A percentile compares a stretch with the other conserved stretches of the same genome.
Evolutionary conservation across 768 basidiomycete species (phyloP).

Genomic region (Collybia sp.): DNA sequence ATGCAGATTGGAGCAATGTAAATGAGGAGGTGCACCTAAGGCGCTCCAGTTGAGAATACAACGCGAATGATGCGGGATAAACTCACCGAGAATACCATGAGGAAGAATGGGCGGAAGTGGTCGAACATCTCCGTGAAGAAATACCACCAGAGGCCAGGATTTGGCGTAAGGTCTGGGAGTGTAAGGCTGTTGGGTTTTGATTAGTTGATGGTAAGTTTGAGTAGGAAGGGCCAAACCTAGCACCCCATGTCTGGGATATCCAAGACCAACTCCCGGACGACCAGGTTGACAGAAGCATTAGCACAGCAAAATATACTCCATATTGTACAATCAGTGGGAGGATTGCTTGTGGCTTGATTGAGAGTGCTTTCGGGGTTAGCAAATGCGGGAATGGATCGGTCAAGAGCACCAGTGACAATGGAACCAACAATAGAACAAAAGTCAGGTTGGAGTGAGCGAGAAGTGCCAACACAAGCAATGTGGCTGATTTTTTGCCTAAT

Average conservation of each 20-base stretch:
- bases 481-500: constrained; percentile 52
- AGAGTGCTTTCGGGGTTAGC: constrained; percentile 49
- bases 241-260: constrained; percentile 81
- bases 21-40: constrained; percentile 73
- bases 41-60: not conserved
- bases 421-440: constrained; percentile 60
- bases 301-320: constrained; percentile 37
- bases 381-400: constrained; percentile 61
- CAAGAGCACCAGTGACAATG: constrained; percentile 62
- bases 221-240: constrained; percentile 47
- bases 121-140: constrained; percentile 99
- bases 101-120: constrained; percentile 92
- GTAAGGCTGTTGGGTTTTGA: constrained; percentile 46
- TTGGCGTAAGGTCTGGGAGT: constrained; percentile 89
- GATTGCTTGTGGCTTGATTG: constrained; percentile 19
- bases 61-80: not conserved
- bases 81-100: constrained; percentile 88
- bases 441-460: constrained; percentile 72
- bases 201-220: constrained; percentile 1
- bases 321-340: constrained; percentile 46
- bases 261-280: constrained; percentile 62
- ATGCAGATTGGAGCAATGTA: constrained; percentile 84
- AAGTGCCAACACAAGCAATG: constrained; percentile 67
- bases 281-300: constrained; percentile 49
- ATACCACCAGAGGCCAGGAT: constrained; percentile 97